Percentiles rank a stretch among this genome's conserved stretches.
Evolutionary conservation across 2,329 filamentous ascomycete genomes (phyloP).

Genomic region (Aurifilum marmelostoma): DNA sequence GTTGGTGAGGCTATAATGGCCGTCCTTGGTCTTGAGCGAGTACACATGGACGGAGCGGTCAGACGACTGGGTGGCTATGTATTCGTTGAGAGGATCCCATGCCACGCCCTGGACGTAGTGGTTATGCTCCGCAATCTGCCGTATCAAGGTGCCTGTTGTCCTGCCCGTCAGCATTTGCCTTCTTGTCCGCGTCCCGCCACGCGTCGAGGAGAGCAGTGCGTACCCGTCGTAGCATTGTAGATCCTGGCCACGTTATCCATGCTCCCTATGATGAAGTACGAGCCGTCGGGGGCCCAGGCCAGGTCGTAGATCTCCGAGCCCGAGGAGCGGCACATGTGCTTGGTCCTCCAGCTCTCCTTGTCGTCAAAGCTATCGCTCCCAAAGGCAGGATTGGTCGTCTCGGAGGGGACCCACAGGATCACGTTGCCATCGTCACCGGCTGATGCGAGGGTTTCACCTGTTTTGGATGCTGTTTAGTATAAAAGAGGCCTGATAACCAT

Average conservation of each 20-base stretch:
- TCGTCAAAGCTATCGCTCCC: constrained; percentile 88
- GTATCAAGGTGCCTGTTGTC: constrained; percentile 63
- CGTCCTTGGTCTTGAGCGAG: constrained; percentile 93
- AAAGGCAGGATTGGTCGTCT: constrained; percentile 69
- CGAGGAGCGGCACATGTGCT: constrained; percentile 95
- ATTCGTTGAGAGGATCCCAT: constrained; percentile 98
- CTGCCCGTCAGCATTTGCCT: constrained; percentile 6
- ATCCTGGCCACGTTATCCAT: constrained; percentile 99
- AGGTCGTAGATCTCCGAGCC: constrained; percentile 97
- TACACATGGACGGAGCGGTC: constrained; percentile 98
- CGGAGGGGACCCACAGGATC: constrained; percentile 91
- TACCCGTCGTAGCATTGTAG: constrained; percentile 91
- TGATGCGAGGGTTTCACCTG: constrained; percentile 90
- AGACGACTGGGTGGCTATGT: constrained; percentile 96
- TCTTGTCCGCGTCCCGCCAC: neutral
- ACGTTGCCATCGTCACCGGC: constrained; percentile 98
- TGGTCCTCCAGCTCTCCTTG: constrained; percentile 95
- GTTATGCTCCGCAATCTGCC: constrained; percentile 95
- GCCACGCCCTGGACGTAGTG: constrained; percentile 98
- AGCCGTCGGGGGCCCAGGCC: constrained; percentile 96
- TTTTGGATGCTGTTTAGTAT: constrained; percentile 7
- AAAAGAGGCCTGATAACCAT: constrained; percentile 15
- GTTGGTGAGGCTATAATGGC: constrained; percentile 77
- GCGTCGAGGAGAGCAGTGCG: neutral
- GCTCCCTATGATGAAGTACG: constrained; percentile 96